Base-by-base conservation (phyloP, 148 eudicot species). In the Euryodendron excelsum region DNA sequence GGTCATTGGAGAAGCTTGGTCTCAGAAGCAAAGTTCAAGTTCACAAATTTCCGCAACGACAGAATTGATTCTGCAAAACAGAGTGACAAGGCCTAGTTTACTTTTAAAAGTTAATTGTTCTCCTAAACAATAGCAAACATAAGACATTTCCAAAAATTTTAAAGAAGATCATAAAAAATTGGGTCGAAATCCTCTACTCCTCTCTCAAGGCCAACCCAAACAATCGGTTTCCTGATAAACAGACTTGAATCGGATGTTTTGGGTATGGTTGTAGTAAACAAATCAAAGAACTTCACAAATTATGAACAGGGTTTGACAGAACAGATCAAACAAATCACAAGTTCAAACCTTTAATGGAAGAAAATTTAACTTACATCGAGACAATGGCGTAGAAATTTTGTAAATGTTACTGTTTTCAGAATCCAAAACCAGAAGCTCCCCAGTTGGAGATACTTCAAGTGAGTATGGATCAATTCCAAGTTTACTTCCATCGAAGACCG, bases 401-500 rank as follows among this genome's bases (percentile, higher is more conserved):
- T 91, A 91, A 58, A 94, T 74, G 76, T 94, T 94, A 48, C 93
- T 94, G 53, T 89, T 90, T 53, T 78, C 85, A 63, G 96, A 94
- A 84, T 94, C 98, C 78, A 91, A 72, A 27, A 94, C 78, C 31
- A 94, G 83, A 78, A 94, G 77, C 59, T 94, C 98, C 68, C 91
- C 98, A 61, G 79, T 63, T 67, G 89, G 88, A 65, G 91, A 81
- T 34, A 85, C 86, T 74, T 84, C 86, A 72, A 91, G 87, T 5
- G 94, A 71, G 50, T 89, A 83, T 15, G 98, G 98, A 77, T 93
- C 98, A 88, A 93, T 90, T 69, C 98, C 98, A 69, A 81, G 87
- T 88, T 89, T 93, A 72, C 85, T 90, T 74, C 98, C 98, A 83
- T 93, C 91, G 59, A 93, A 93, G 53, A 93, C 88, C 23, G 96